Base-by-base conservation (phyloP, 139 green algal genomes). In the Chlamydomonas urium region DNA sequence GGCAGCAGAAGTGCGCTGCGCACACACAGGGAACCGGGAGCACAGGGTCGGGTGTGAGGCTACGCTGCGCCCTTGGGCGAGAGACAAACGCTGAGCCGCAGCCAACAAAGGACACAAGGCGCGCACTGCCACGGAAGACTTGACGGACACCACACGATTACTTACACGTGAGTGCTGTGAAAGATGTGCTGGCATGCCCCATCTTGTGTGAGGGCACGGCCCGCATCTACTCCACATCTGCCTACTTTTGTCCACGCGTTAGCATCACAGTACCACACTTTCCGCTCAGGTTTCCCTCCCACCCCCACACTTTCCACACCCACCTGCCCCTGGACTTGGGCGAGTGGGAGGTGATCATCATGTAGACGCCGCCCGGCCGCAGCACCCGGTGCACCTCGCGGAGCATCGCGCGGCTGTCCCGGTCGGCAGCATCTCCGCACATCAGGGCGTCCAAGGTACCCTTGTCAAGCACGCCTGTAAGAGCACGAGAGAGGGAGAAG, bases 381-480 rank as follows among this genome's bases (percentile, higher is more conserved):
- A 88, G 69, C 45, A 88, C 58, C 8, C 83, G 53, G 34, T 35
- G 72, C n/a, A 73, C 69, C 59, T 88, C 83, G 2, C 4, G 19
- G 24, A 86, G 48, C 60, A 84, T 78, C 23, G 47, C 36, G 31
- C 19, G 4, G 3, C 61, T 35, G 10, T 84, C 75, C 1, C 29
- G 47, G 4, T 73, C 73, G 10, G 80, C 70, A 8, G 23, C 45
- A 33, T 81, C 79, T 23, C 74, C 79, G 36, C 78, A 83, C n/a
- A 87, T 24, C 3, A 85, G 61, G 2, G 83, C 80, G 61, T 89
- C 83, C 35, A 87, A 34, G 0, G 83, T 89, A 23, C 83, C 83
- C 56, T 89, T 89, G 75, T 89, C 83, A 24, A 89, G 26, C 26
- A 89, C 72, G 1, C 65, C 78, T 29, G 74, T 76, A 23, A 42